These are phyloP conservation scores for Termitomyces titanicus DNA, from an alignment of 768 basidiomycete genomes.

Conservation along the genomic window DNA sequence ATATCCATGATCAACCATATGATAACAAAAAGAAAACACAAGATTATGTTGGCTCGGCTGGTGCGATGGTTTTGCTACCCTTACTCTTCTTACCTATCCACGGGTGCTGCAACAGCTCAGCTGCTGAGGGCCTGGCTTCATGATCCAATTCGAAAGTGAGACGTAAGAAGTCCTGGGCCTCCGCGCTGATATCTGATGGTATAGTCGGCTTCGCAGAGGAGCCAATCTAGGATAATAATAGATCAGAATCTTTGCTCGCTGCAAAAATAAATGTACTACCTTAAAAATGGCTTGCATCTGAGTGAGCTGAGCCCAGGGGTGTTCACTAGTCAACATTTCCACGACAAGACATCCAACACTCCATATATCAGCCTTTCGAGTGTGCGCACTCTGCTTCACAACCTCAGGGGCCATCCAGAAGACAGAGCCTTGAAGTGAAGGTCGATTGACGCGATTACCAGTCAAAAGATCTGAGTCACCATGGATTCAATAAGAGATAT, in stretches of 20 bases:
- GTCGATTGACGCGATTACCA: constrained; percentile 76
- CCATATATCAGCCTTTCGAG: constrained; percentile 94
- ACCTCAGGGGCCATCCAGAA: constrained; percentile 99
- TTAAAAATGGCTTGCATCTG: constrained; percentile 99
- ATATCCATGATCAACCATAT: constrained; percentile 1
- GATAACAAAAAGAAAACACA: constrained; percentile 6
- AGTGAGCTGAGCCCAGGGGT: constrained; percentile 92
- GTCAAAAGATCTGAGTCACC: constrained; percentile 36
- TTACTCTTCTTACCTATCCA: constrained; percentile 57
- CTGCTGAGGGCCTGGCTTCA: constrained; percentile 73
- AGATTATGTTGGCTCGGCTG: constrained; percentile 8
- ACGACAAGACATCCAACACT: constrained; percentile 93
- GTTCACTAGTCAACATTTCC: constrained; percentile 95
- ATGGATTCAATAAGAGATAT: background rate
- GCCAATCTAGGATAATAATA: constrained; percentile 63
- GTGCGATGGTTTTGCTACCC: constrained; percentile 9
- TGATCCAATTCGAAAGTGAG: constrained; percentile 87
- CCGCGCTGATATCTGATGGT: constrained; percentile 86
- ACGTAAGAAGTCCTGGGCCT: constrained; percentile 83
- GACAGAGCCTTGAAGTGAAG: constrained; percentile 94
- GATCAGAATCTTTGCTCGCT: background rate
- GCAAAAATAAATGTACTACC: constrained; percentile 36
- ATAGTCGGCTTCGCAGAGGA: constrained; percentile 84
- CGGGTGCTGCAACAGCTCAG: constrained; percentile 66
- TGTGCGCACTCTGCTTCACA: constrained; percentile 92